These are phyloP conservation scores for Apium graveolens DNA, from an alignment of 129 eudicot genomes.

Conservation along the genomic window DNA sequence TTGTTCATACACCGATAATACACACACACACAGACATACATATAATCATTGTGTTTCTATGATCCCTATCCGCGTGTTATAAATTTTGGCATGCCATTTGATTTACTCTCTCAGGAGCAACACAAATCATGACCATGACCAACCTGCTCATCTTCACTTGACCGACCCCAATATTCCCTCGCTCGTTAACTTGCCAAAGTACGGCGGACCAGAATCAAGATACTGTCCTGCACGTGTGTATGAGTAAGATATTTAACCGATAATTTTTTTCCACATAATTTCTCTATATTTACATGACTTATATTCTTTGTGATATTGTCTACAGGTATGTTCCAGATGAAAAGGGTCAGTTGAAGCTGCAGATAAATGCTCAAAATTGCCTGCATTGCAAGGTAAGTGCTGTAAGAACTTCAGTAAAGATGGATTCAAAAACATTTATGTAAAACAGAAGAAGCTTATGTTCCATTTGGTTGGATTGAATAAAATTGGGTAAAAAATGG, in stretches of 20 bases:
- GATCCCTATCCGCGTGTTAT: background rate
- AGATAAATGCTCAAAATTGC: slow-evolving; percentile 95
- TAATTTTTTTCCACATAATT: background rate
- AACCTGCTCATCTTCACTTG: slow-evolving; percentile 90
- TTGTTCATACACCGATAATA: background rate
- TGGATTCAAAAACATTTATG: background rate
- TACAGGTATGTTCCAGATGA: slow-evolving; percentile 73
- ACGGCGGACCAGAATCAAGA: slow-evolving; percentile 87
- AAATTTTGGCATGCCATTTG: background rate
- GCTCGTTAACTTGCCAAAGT: slow-evolving; percentile 58
- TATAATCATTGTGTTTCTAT: background rate
- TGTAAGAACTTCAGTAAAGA: background rate
- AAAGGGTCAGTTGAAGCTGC: slow-evolving; percentile 68
- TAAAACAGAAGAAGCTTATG: background rate
- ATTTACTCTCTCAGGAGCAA: slow-evolving; percentile 56
- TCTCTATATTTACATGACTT: background rate
- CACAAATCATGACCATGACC: slow-evolving; percentile 97
- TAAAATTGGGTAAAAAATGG: background rate
- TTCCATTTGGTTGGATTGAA: background rate
- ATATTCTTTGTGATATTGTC: background rate
- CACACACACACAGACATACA: too few relatives aligned
- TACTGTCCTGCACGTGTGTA: slow-evolving; percentile 98
- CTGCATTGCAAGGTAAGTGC: slow-evolving; percentile 86
- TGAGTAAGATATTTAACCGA: slow-evolving; percentile 47
- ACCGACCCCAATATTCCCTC: slow-evolving; percentile 65